phyloP scores from a whole-genome alignment of 2,329 filamentous ascomycete genomes.

The Tolypocladium cylindrosporum region DNA sequence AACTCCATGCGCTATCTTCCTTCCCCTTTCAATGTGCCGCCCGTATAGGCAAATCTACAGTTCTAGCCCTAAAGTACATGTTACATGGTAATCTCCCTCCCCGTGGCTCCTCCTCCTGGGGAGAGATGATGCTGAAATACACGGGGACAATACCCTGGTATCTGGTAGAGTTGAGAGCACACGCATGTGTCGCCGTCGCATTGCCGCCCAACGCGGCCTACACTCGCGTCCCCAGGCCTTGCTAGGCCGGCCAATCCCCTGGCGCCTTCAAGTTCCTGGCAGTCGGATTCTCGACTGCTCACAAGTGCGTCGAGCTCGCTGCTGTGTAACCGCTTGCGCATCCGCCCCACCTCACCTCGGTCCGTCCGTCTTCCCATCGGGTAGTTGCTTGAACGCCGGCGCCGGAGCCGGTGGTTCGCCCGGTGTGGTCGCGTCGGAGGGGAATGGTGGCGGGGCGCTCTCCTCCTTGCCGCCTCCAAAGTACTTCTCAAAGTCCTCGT shows the following conservation, averaged over 20 bases:
- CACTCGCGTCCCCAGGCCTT: background rate
- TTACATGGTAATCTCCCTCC: background rate
- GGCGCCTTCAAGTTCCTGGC: slow-evolving; percentile 1
- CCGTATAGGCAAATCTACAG: background rate
- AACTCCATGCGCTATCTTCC: background rate
- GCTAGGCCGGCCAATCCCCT: background rate
- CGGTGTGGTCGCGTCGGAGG: slow-evolving; percentile 30
- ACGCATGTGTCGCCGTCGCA: background rate
- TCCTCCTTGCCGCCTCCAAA: slow-evolving; percentile 56
- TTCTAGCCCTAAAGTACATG: slow-evolving; percentile 3
- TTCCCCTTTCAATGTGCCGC: background rate
- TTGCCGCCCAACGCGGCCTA: background rate
- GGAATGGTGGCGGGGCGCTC: slow-evolving; percentile 48
- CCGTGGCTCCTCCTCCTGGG: background rate
- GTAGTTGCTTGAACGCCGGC: slow-evolving; percentile 25
- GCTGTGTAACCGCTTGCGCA: background rate
- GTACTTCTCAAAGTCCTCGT: slow-evolving; percentile 87
- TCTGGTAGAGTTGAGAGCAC: slow-evolving; percentile 7
- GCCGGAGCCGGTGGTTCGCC: slow-evolving; percentile 25
- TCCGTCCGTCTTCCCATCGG: slow-evolving; percentile 6
- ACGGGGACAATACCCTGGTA: background rate
- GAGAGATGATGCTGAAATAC: background rate
- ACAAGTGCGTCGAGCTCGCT: background rate
- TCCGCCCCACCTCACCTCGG: slow-evolving; percentile 5
- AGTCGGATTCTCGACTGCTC: background rate